Percentiles rank a stretch among this genome's conserved stretches.
Evolutionary conservation across 2,329 filamentous ascomycete species (phyloP).

Genomic region (Penicillium crustosum): DNA sequence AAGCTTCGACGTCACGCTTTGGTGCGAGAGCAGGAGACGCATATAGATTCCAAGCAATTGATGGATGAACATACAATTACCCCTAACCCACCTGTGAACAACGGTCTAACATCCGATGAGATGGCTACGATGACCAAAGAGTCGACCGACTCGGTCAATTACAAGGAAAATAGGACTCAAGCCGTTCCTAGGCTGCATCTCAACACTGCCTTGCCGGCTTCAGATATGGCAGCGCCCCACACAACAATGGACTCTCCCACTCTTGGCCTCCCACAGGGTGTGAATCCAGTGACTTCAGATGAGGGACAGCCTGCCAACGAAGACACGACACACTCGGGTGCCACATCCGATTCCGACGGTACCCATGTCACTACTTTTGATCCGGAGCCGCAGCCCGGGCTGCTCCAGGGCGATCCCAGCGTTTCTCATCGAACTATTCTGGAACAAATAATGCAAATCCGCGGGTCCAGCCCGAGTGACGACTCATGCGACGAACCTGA

Average conservation of each 20-base stretch:
- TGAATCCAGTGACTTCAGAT: slow-evolving; percentile 5
- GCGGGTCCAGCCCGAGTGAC: slow-evolving; percentile 46
- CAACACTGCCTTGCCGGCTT: slow-evolving; percentile 23
- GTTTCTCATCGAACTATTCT: slow-evolving; percentile 45
- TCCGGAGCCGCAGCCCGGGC: slow-evolving; percentile 66
- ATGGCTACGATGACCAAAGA: slow-evolving; percentile 28
- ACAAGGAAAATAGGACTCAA: slow-evolving; percentile 12
- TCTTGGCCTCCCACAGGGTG: slow-evolving; percentile 34
- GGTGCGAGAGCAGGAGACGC: slow-evolving; percentile 52
- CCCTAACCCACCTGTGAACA: slow-evolving; percentile 4
- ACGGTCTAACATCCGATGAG: slow-evolving; percentile 17
- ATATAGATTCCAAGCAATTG: slow-evolving; percentile 28
- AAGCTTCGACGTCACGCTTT: slow-evolving; percentile 47
- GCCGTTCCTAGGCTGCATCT: slow-evolving; percentile 29
- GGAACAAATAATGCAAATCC: slow-evolving; percentile 51
- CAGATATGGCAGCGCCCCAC: slow-evolving; percentile 18
- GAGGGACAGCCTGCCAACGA: slow-evolving; percentile 7
- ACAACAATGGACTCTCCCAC: slow-evolving; percentile 47
- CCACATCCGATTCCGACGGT: slow-evolving; percentile 59
- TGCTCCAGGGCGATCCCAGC: slow-evolving; percentile 38
- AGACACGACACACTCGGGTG: slow-evolving; percentile 40
- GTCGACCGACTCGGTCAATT: slow-evolving; percentile 11
- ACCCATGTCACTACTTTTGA: slow-evolving; percentile 66
- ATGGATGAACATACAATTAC: slow-evolving; percentile 15
- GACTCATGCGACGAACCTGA: slow-evolving; percentile 42